Evolutionary conservation across 2,329 filamentous ascomycete genomes (phyloP).

Genomic region (Hymenoscyphus occultus): DNA sequence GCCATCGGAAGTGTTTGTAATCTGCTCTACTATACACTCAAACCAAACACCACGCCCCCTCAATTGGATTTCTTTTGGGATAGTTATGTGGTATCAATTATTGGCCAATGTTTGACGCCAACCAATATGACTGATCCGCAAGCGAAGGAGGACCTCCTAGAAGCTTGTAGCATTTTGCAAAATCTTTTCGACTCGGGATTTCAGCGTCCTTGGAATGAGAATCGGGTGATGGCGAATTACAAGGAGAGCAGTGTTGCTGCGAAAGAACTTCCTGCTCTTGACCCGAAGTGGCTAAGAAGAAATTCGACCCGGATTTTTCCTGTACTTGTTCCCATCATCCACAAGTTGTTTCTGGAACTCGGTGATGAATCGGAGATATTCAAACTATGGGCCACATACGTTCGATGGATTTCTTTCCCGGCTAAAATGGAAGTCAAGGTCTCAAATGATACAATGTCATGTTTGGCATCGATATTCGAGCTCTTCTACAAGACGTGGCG

Average conservation of each 20-base stretch:
- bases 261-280: constrained; percentile 78
- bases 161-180: constrained; percentile 68
- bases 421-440: constrained; percentile 86
- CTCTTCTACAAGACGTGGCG: constrained; percentile 70
- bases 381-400: constrained; percentile 59
- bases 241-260: constrained; percentile 39
- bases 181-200: constrained; percentile 61
- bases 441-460: constrained; percentile 76
- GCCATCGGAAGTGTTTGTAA: constrained; percentile 72
- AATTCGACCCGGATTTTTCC: constrained; percentile 64
- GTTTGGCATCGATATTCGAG: constrained; percentile 69
- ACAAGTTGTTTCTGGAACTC: constrained; percentile 60
- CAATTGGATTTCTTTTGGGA: constrained; percentile 79
- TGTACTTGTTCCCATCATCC: constrained; percentile 57
- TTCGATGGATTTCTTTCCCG: constrained; percentile 62
- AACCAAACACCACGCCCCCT: constrained; percentile 62
- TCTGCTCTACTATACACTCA: constrained; percentile 78
- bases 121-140: constrained; percentile 26
- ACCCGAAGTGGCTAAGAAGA: constrained; percentile 82
- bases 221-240: constrained; percentile 62
- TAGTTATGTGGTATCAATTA: constrained; percentile 63
- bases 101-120: constrained; percentile 53
- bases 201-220: constrained; percentile 68
- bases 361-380: constrained; percentile 54
- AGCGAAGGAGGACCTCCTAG: constrained; percentile 50